Conservation (phyloP, 2,329 filamentous ascomycete species). For the Penicillium sp. region DNA sequence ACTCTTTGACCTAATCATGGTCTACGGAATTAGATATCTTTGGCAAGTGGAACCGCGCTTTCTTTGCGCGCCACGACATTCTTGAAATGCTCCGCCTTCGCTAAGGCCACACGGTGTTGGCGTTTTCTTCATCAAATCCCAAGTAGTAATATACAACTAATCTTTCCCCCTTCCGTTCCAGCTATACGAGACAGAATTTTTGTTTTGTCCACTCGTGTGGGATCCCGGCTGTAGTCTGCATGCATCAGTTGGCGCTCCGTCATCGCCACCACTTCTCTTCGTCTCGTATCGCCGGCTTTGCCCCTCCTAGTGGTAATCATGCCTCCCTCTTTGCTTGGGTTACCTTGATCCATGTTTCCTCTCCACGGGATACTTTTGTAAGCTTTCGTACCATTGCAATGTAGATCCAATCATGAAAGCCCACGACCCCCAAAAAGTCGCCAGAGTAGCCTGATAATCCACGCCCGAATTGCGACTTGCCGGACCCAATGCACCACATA, state of each 20-base stretch:
- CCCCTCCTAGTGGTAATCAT: background rate
- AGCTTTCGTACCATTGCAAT: slow-evolving; percentile 47
- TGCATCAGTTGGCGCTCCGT: too few species aligned
- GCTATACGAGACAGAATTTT: too few species aligned
- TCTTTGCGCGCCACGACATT: slow-evolving; percentile 69
- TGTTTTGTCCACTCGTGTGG: too few species aligned
- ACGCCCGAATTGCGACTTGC: slow-evolving; percentile 38
- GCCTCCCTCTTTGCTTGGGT: background rate
- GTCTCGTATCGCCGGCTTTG: too few species aligned
- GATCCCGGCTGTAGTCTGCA: too few species aligned
- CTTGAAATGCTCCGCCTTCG: slow-evolving; percentile 44
- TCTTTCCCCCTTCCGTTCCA: too few species aligned
- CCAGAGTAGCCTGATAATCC: slow-evolving; percentile 45
- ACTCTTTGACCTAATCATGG: background rate
- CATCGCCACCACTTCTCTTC: too few species aligned
- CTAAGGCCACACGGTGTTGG: slow-evolving; percentile 8
- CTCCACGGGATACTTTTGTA: slow-evolving; percentile 45
- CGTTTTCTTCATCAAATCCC: background rate
- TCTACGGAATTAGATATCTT: slow-evolving; percentile 55
- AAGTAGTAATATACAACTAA: too few species aligned
- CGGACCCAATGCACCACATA: slow-evolving; percentile 54
- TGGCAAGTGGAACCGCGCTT: slow-evolving; percentile 70
- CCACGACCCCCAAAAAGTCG: slow-evolving; percentile 41
- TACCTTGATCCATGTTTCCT: slow-evolving; percentile 46
- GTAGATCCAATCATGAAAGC: slow-evolving; percentile 42